Percentiles rank a stretch among this genome's conserved stretches.
These are phyloP conservation scores for Paecilomyces fulvus DNA, from an alignment of 2,329 filamentous ascomycete species.

Conservation along the genomic window DNA sequence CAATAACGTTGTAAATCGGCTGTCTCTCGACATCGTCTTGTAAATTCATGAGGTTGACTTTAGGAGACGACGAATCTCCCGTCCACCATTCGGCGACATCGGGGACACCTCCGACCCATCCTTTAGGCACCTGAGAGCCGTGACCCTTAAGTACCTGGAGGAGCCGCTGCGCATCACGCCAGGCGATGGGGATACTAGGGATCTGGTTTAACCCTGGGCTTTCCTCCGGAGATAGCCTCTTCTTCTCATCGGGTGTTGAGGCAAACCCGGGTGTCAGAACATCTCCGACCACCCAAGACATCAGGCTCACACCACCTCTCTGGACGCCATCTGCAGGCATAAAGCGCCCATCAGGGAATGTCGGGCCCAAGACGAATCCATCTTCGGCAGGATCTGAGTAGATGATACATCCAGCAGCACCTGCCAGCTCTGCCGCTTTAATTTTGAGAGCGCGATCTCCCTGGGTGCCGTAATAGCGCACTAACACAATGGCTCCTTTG, in stretches of 20 bases:
- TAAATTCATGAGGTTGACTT: slow-evolving; percentile 73
- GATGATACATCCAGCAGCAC: slow-evolving; percentile 78
- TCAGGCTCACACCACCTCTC: slow-evolving; percentile 69
- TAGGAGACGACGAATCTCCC: slow-evolving; percentile 64
- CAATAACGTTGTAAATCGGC: slow-evolving; percentile 87
- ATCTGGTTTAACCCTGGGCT: slow-evolving; percentile 69
- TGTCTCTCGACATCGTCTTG: slow-evolving; percentile 78
- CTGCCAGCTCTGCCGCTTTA: slow-evolving; percentile 78
- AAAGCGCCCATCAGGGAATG: slow-evolving; percentile 68
- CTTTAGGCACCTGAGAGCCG: slow-evolving; percentile 58
- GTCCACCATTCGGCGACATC: slow-evolving; percentile 76
- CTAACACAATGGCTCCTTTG: slow-evolving; percentile 72
- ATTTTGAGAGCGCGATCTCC: slow-evolving; percentile 70
- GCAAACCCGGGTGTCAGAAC: slow-evolving; percentile 85
- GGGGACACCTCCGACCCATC: slow-evolving; percentile 71
- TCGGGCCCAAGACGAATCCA: slow-evolving; percentile 64
- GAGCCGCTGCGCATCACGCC: slow-evolving; percentile 76
- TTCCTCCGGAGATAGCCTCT: slow-evolving; percentile 60
- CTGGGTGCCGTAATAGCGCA: slow-evolving; percentile 70
- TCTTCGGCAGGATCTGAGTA: slow-evolving; percentile 87
- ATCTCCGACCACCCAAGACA: slow-evolving; percentile 78
- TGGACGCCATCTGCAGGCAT: slow-evolving; percentile 78
- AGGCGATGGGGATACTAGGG: slow-evolving; percentile 81
- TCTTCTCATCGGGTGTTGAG: slow-evolving; percentile 39
- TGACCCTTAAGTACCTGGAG: slow-evolving; percentile 67